phyloP scores from a whole-genome alignment of 495 filamentous ascomycete species.

The Neurospora discreta region DNA sequence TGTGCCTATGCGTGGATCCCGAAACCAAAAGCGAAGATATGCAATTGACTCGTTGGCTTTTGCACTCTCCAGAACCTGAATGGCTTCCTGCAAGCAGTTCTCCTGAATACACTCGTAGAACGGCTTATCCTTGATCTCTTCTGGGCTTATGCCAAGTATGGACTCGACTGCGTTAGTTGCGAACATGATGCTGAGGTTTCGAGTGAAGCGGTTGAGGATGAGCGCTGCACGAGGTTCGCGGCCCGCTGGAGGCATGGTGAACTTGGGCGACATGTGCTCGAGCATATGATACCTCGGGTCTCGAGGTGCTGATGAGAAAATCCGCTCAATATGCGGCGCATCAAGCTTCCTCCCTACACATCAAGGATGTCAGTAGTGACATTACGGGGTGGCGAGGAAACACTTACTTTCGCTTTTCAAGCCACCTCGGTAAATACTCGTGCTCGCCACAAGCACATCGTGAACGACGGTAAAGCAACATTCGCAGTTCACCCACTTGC shows the following conservation, averaged over 20 bases:
- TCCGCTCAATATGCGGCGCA: slow-evolving; percentile 63
- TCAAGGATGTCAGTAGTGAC: slow-evolving; percentile 1
- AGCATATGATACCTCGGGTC: slow-evolving; percentile 91
- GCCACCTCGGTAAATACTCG: slow-evolving; percentile 63
- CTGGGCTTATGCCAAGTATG: slow-evolving; percentile 58
- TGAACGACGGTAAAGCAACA: slow-evolving; percentile 85
- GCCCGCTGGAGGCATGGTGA: slow-evolving; percentile 51
- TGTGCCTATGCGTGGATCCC: slow-evolving; percentile 50
- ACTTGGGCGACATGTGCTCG: slow-evolving; percentile 72
- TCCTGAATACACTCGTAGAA: slow-evolving; percentile 76
- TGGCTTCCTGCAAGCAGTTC: slow-evolving; percentile 62
- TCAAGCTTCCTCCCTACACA: slow-evolving; percentile 60
- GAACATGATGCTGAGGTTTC: slow-evolving; percentile 77
- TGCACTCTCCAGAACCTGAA: slow-evolving; percentile 68
- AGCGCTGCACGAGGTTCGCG: slow-evolving; percentile 77
- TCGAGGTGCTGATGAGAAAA: slow-evolving; percentile 71
- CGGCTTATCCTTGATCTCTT: slow-evolving; percentile 55
- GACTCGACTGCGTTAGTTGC: slow-evolving; percentile 63
- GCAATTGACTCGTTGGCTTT: slow-evolving; percentile 93
- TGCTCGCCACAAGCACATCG: slow-evolving; percentile 77
- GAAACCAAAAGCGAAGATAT: slow-evolving; percentile 82
- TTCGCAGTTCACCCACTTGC: slow-evolving; percentile 71
- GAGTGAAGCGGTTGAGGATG: slow-evolving; percentile 79
- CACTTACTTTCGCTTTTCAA: slow-evolving; percentile 63
- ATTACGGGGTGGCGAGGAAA: neutral